Percentiles rank a stretch among this genome's conserved stretches.
Evolutionary conservation across 1,284 basidiomycete genomes (phyloP).

Genomic region (Phylloporus sp.): DNA sequence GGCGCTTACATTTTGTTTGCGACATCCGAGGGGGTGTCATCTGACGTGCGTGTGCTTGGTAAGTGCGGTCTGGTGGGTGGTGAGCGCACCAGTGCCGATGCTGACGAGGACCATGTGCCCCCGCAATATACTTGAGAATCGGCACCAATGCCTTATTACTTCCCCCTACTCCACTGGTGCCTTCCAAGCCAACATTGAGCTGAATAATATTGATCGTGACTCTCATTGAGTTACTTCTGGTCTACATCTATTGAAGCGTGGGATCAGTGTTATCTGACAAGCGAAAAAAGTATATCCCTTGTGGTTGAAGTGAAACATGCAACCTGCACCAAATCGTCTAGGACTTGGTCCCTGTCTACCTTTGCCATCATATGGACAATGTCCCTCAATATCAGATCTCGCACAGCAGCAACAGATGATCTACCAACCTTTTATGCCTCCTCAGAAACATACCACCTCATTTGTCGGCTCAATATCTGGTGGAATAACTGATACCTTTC

Average conservation of each 20-base stretch:
- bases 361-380: conserved; percentile 84
- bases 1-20: conserved; percentile 77
- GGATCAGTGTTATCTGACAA: not conserved
- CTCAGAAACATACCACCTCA: conserved; percentile 70
- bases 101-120: conserved; percentile 91
- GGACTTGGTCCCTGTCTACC: conserved; percentile 86
- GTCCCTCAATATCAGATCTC: conserved; percentile 85
- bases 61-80: not conserved
- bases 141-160: no score
- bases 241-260: conserved; percentile 3
- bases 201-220: conserved; percentile 16
- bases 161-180: no score
- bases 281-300: conserved; percentile 3
- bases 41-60: conserved; percentile 48
- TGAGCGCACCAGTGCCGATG: conserved; percentile 75
- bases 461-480: conserved; percentile 97
- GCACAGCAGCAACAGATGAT: conserved; percentile 80
- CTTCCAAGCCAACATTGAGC: no score
- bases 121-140: conserved; percentile 77
- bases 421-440: conserved; percentile 65
- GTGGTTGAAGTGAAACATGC: conserved; percentile 54
- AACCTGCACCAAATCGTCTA: conserved; percentile 72
- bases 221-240: not conserved
- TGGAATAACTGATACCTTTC: conserved; percentile 83
- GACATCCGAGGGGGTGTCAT: conserved; percentile 80